Evolutionary conservation across 1,284 basidiomycete genomes (phyloP).

Genomic region (Microbotryum saponariae): DNA sequence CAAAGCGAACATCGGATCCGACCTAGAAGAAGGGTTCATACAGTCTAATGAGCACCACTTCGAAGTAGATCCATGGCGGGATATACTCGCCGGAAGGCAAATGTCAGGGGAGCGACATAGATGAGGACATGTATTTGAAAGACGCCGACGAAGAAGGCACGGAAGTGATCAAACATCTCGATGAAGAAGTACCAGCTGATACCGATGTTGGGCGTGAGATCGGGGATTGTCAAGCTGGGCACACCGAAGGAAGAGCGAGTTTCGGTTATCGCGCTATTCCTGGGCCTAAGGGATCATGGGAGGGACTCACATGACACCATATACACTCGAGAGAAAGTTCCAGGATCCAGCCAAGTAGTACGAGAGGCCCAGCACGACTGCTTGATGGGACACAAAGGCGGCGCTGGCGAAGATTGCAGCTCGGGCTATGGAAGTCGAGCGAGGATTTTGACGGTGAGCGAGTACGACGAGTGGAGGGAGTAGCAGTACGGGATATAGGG

Average conservation of each 20-base stretch:
- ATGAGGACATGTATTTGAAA: conserved; percentile 81
- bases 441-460: conserved; percentile 19
- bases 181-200: conserved; percentile 99
- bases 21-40: conserved; percentile 30
- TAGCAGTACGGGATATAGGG: conserved; percentile 61
- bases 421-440: background rate
- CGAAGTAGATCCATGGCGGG: background rate
- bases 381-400: conserved; percentile 23
- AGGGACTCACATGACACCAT: conserved; percentile 67
- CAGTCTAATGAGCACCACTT: background rate
- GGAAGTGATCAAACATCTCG: conserved; percentile 98
- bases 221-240: conserved; percentile 60
- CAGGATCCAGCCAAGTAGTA: conserved; percentile 32
- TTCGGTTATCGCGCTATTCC: background rate
- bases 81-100: conserved; percentile 21
- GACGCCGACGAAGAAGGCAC: conserved; percentile 90
- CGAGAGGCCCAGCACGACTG: conserved; percentile 17
- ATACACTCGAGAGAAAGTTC: conserved; percentile 54
- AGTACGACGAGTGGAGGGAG: conserved; percentile 62
- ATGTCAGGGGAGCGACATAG: conserved; percentile 79
- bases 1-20: conserved; percentile 74
- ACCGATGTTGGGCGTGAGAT: conserved; percentile 86
- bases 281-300: background rate
- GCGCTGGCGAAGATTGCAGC: background rate
- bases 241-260: background rate